Conservation (phyloP, 2,329 filamentous ascomycete species). For the Pestalotiopsis sp. region DNA sequence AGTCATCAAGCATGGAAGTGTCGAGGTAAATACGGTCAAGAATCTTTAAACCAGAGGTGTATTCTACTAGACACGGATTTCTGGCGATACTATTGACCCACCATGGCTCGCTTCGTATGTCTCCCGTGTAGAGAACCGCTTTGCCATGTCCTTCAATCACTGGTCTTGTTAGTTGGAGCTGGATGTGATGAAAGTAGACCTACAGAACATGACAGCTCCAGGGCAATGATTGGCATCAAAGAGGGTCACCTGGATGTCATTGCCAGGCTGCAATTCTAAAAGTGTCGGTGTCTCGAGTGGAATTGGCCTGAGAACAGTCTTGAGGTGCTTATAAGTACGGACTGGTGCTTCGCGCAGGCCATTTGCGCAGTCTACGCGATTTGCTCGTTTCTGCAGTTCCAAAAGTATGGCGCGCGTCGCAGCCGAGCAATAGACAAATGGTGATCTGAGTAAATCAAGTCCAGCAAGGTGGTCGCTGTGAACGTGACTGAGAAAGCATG, state of each 20-base stretch:
- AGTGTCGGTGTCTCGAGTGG: constrained; percentile 79
- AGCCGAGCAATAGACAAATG: constrained; percentile 89
- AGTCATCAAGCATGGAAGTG: constrained; percentile 68
- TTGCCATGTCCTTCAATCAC: constrained; percentile 75
- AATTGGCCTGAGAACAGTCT: constrained; percentile 74
- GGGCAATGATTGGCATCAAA: constrained; percentile 92
- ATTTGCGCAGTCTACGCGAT: constrained; percentile 79
- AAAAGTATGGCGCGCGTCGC: constrained; percentile 82
- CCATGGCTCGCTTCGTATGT: constrained; percentile 84
- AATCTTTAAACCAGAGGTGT: constrained; percentile 64
- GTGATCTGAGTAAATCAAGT: constrained; percentile 73
- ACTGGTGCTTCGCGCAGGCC: constrained; percentile 76
- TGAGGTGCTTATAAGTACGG: constrained; percentile 77
- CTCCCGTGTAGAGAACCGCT: constrained; percentile 85
- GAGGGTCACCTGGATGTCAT: constrained; percentile 77
- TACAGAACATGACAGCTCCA: constrained; percentile 86
- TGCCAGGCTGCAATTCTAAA: constrained; percentile 73
- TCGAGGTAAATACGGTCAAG: constrained; percentile 89
- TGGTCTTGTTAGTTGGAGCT: constrained; percentile 24
- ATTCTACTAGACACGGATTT: constrained; percentile 76
- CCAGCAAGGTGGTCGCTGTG: constrained; percentile 89
- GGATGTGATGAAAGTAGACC: constrained; percentile 23
- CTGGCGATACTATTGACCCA: constrained; percentile 76
- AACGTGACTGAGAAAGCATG: constrained; percentile 89
- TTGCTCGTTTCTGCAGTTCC: constrained; percentile 75